Evolutionary conservation across 2,329 filamentous ascomycete species (phyloP).

Genomic region (Apiospora saccharicola): DNA sequence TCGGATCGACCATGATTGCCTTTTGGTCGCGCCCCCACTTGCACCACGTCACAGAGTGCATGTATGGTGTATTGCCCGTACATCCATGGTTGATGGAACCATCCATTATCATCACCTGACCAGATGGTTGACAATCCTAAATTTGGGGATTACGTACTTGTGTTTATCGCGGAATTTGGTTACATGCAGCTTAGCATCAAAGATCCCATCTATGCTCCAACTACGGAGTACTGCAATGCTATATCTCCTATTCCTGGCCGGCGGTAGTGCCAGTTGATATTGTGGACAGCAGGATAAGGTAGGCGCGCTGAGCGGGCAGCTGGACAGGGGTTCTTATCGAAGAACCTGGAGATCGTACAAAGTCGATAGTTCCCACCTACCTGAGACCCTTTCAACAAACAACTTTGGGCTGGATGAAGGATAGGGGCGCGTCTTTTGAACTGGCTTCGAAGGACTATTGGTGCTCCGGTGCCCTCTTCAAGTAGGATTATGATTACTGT

Average conservation of each 20-base stretch:
- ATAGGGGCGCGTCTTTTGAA: background rate
- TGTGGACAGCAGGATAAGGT: background rate
- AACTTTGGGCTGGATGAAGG: background rate
- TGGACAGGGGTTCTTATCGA: background rate
- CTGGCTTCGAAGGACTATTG: background rate
- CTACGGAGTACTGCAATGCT: too few relatives aligned
- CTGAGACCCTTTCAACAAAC: background rate
- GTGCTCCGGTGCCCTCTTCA: background rate
- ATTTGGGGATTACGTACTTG: background rate
- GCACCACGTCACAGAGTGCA: background rate
- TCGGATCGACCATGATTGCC: background rate
- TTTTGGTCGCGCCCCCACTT: background rate
- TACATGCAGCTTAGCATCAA: background rate
- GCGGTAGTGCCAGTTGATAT: background rate
- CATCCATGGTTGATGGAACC: background rate
- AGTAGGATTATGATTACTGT: background rate
- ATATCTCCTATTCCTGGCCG: background rate
- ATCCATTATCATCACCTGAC: background rate
- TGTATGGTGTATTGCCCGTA: background rate
- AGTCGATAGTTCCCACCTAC: background rate
- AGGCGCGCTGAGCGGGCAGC: slow-evolving; percentile 4
- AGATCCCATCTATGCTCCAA: background rate
- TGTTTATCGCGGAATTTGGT: background rate
- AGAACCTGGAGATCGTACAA: slow-evolving; percentile 5
- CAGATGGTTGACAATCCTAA: background rate